Evolutionary conservation across 495 filamentous ascomycete species (phyloP).

Genomic region (Lepidopterella palustris): DNA sequence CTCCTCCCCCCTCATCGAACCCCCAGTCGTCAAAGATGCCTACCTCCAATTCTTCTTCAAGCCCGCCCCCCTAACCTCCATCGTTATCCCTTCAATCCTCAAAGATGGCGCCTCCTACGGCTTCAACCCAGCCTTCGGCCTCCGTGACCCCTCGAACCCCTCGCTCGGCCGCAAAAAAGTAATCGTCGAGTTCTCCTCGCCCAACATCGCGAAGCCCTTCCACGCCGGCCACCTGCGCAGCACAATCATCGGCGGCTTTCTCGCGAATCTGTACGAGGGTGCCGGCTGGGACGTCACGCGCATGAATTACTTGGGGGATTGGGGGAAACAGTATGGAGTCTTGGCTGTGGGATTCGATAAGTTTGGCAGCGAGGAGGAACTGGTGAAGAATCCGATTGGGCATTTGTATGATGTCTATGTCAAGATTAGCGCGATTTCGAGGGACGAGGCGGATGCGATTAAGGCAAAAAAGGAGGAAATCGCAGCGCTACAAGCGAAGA

Average conservation of each 20-base stretch:
- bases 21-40: constrained; percentile 53
- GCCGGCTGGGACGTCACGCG: constrained; percentile 64
- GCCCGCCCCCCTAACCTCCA: constrained; percentile 33
- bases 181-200: constrained; percentile 62
- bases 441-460: constrained; percentile 45
- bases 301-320: constrained; percentile 71
- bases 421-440: constrained; percentile 46
- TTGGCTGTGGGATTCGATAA: constrained; percentile 58
- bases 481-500: constrained; percentile 24
- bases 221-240: constrained; percentile 63
- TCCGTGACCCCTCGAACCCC: constrained; percentile 27
- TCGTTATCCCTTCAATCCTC: constrained; percentile 41
- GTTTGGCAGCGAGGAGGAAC: constrained; percentile 56
- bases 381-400: constrained; percentile 55
- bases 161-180: constrained; percentile 35
- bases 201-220: constrained; percentile 72
- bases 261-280: constrained; percentile 61
- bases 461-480: constrained; percentile 36
- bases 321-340: constrained; percentile 68
- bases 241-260: constrained; percentile 67
- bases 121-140: constrained; percentile 31
- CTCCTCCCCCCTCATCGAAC: constrained; percentile 64
- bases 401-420: constrained; percentile 65
- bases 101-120: constrained; percentile 38
- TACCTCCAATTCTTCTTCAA: constrained; percentile 81